These are phyloP conservation scores for Erythrophleum fordii DNA, from an alignment of 306 rosid genomes.

Conservation along the genomic window DNA sequence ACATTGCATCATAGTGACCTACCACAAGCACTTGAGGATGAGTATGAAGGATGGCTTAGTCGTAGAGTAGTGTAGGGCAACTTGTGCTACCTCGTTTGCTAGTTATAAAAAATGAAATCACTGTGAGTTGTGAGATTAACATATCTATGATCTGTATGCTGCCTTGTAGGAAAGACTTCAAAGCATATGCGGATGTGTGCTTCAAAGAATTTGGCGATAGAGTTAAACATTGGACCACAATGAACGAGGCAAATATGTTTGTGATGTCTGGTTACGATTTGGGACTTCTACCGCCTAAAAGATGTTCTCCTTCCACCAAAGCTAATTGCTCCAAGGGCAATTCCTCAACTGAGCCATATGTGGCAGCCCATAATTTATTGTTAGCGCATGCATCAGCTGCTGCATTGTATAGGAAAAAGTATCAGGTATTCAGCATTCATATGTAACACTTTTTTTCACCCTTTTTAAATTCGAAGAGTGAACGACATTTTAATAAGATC, in stretches of 20 bases:
- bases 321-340: conserved; percentile 52
- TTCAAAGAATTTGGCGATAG: conserved; percentile 62
- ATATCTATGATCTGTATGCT: background rate
- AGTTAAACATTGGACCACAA: conserved; percentile 58
- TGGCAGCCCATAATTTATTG: conserved; percentile 50
- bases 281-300: conserved; percentile 42
- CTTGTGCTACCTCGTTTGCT: background rate
- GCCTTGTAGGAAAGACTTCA: conserved; percentile 51
- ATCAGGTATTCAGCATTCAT: conserved; percentile 48
- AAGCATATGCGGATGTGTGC: conserved; percentile 50
- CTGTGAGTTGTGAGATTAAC: conserved; percentile 11
- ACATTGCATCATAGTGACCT: conserved; percentile 62
- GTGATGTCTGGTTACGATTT: conserved; percentile 24
- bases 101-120: background rate
- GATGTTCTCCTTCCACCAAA: conserved; percentile 37
- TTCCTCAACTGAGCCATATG: conserved; percentile 59
- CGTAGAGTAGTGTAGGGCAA: conserved; percentile 55
- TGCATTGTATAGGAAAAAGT: conserved; percentile 47
- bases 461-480: background rate
- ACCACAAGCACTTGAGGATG: conserved; percentile 78
- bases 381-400: conserved; percentile 51
- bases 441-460: background rate
- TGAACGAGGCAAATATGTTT: conserved; percentile 49
- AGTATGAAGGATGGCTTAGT: conserved; percentile 82
- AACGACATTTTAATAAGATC: background rate